Evolutionary conservation across 106 monocot genomes (phyloP), one percentile per base, ranked within the genome.

Genomic region (Iris macrosiphon): DNA sequence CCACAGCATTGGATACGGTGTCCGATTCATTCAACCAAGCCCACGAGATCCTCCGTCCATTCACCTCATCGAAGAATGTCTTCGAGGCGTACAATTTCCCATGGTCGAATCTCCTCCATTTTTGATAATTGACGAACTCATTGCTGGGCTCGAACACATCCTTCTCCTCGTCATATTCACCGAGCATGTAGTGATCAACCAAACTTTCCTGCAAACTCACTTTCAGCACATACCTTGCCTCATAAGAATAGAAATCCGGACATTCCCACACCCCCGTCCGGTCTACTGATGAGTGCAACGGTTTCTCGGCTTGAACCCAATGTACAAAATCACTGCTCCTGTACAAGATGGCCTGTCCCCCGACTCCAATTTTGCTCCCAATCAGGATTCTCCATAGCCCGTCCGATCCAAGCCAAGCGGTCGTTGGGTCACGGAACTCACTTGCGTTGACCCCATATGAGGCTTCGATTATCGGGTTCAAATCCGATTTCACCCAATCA

Each of bases 71-170:
- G 15, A 40, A 92, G 61, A 92, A 92, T 0, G 76, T 46, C 71
- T 92, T 92, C 0, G 92, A 87, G 3, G 87, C 82, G 31, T 92
- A 92, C 49, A 75, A 92, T 15, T 72, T 79, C 3, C 88, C 84
- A 23, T 84, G 84, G 39, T 93, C 84, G 20, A 48, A 73, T 57
- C 88, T 74, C 50, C 74, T 39, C 13, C 93, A 84, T 6, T 65
- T 67, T n/a, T 52, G 23, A 22, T 73, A 62, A 26, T 92, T 87
- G 3, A 33, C 39, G 1, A 74, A 74, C 5, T 47, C 49, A 3
- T 37, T 55, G 35, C 73, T 76, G 10, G 80, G 80, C 21, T 70
- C 40, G 26, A 78, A 93, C 18, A 13, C 59, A 9, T 78, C 77
- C 0, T n/a, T 26, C 33, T 27, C 25, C 15, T 17, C 28, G 29